Evolutionary conservation across 805 yeast genomes (phyloP), one percentile per base, ranked within the genome.

Genomic region (Phaffomyces antillensis): DNA sequence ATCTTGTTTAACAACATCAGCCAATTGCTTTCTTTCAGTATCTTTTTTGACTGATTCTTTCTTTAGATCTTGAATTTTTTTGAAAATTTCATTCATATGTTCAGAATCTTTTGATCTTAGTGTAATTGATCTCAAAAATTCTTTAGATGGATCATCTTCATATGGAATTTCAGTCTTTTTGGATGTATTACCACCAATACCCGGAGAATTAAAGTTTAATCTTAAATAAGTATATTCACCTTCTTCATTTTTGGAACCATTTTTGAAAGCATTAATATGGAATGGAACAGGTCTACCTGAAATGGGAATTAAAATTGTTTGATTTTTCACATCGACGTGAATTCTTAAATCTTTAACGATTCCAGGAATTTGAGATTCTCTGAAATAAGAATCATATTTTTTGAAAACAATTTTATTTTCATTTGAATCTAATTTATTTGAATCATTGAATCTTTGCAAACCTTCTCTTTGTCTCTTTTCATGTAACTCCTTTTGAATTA

Each of bases 221-320:
- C 99, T 80, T 58, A 91, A 63, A 60, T 86, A 90, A 1, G 96
- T 89, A 63, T 77, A 89, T 54, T 90, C 97, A 43, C 97, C 98
- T 70, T 93, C 98, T 59, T 93, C 99, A 52, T 83, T 87, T 59
- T 89, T 90, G 11, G 96, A 85, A 41, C 96, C 98, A 61, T 87
- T 90, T 59, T 90, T 91, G 68, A 86, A 90, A 5, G 97, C 73
- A 63, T 88, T 88, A 60, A 91, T 89, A 63, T 91, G 99, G 73
- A 93, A 91, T 23, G 99, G 99, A 42, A 93, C 98, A 1, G 98
- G 97, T 58, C 98, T 76, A 51, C 99, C 99, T 58, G 83, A 78
- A 47, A 91, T 84, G 42, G 99, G 99, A 47, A 91, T 69, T 49
- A 91, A 78, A 45, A 91, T 84, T 2, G 97, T 86, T 66, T 90